phyloP scores from a whole-genome alignment of 257 asterid species.

The Solanum ossicruentum region DNA sequence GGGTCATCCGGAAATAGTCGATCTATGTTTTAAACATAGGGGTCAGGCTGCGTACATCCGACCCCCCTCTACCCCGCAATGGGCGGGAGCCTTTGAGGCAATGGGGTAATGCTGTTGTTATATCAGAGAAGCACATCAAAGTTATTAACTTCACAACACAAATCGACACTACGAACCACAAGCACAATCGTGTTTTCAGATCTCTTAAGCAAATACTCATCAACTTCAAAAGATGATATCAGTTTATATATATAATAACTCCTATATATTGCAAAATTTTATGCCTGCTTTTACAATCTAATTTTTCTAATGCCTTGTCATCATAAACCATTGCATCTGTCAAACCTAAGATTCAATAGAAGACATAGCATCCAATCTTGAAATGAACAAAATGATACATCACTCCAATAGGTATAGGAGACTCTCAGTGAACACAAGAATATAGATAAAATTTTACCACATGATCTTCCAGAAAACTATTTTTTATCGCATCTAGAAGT shows the following conservation, averaged over 20 bases:
- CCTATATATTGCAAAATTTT: not conserved
- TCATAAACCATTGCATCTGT: not conserved
- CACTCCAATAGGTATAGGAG: not conserved
- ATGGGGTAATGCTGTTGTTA: no score
- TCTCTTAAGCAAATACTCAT: not conserved
- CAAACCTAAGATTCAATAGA: not conserved
- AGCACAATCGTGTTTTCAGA: not conserved
- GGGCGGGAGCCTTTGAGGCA: no score
- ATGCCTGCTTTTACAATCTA: not conserved
- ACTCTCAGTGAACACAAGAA: not conserved
- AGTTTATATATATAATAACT: not conserved
- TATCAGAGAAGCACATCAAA: not conserved
- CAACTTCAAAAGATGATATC: not conserved
- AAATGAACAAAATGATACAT: not conserved
- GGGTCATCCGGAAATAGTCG: no score
- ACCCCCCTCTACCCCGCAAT: no score
- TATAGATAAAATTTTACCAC: not conserved
- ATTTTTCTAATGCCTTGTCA: not conserved
- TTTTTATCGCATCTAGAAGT: not conserved
- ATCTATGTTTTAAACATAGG: no score
- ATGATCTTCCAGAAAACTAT: not conserved
- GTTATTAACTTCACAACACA: not conserved
- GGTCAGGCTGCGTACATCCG: no score
- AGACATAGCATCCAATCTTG: not conserved
- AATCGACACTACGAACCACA: not conserved